phyloP scores from a whole-genome alignment of 2,329 filamentous ascomycete genomes.

The Hypoxylon sp. region DNA sequence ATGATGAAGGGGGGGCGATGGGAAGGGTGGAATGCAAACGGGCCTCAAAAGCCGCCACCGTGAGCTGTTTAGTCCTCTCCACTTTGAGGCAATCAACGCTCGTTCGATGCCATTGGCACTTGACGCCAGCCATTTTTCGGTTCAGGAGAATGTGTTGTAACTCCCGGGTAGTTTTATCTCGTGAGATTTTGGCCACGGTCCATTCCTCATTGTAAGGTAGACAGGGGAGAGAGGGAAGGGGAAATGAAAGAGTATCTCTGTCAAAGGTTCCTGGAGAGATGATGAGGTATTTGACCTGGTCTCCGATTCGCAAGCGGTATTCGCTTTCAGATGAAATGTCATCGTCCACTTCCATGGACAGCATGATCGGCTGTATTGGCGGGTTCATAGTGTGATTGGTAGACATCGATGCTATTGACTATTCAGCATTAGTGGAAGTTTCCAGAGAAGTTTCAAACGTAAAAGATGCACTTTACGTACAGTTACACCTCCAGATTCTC shows the following conservation, averaged over 20 bases:
- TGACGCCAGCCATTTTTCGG: constrained; percentile 43
- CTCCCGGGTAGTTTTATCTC: constrained; percentile 43
- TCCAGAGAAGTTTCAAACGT: no score
- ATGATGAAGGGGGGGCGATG: constrained; percentile 26
- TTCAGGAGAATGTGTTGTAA: no score
- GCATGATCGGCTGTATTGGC: constrained; percentile 38
- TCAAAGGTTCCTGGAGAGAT: constrained; percentile 45
- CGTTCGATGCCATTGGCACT: constrained; percentile 46
- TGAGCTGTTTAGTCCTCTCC: constrained; percentile 46
- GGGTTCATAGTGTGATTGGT: constrained; percentile 33
- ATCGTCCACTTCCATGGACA: constrained; percentile 37
- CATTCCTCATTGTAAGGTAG: constrained; percentile 46
- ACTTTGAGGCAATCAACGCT: constrained; percentile 46
- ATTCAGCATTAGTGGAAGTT: no score
- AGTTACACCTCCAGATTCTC: no score
- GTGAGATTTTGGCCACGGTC: constrained; percentile 45
- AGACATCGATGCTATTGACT: constrained; percentile 39
- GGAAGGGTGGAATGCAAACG: constrained; percentile 34
- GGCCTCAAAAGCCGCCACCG: constrained; percentile 45
- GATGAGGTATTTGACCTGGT: constrained; percentile 46
- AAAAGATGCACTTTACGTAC: no score
- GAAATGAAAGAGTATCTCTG: constrained; percentile 44
- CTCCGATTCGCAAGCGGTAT: constrained; percentile 43
- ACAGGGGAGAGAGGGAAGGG: constrained; percentile 42
- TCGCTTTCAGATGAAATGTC: constrained; percentile 42